Percentiles rank a stretch among this genome's conserved stretches.
Evolutionary conservation across 2,329 filamentous ascomycete genomes (phyloP).

Genomic region (Hypoxylon rubiginosum): DNA sequence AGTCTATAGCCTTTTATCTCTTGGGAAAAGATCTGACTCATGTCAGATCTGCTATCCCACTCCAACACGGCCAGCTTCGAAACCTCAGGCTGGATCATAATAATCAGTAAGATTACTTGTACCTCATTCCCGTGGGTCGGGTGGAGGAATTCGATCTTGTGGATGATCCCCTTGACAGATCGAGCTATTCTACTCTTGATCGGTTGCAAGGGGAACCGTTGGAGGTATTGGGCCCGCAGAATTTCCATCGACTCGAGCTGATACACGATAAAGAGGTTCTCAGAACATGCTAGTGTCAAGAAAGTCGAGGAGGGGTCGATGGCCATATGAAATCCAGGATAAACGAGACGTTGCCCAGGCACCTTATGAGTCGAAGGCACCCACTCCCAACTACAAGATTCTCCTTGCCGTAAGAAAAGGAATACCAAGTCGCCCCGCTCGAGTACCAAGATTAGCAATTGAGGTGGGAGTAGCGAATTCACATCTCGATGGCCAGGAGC

Average conservation of each 20-base stretch:
- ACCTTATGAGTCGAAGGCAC: conserved; percentile 70
- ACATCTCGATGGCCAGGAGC: conserved; percentile 29
- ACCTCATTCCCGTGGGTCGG: conserved; percentile 75
- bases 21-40: conserved; percentile 60
- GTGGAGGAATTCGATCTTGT: conserved; percentile 88
- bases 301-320: conserved; percentile 82
- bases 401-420: conserved; percentile 71
- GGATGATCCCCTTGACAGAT: conserved; percentile 77
- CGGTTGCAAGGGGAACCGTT: conserved; percentile 65
- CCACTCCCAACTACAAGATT: conserved; percentile 68
- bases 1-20: conserved; percentile 66
- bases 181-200: conserved; percentile 64
- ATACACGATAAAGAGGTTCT: conserved; percentile 78
- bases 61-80: conserved; percentile 71
- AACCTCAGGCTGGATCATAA: conserved; percentile 63
- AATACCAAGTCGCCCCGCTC: conserved; percentile 82
- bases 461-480: conserved; percentile 71
- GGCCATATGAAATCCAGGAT: conserved; percentile 75
- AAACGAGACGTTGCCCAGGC: conserved; percentile 69
- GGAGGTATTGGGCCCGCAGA: conserved; percentile 65
- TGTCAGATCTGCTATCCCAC: conserved; percentile 67
- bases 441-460: conserved; percentile 82
- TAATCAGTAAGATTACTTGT: conserved; percentile 82
- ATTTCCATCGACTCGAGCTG: conserved; percentile 70
- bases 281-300: conserved; percentile 77